Conservation (phyloP, 257 asterid genomes). For the Lavandula angustifolia region DNA sequence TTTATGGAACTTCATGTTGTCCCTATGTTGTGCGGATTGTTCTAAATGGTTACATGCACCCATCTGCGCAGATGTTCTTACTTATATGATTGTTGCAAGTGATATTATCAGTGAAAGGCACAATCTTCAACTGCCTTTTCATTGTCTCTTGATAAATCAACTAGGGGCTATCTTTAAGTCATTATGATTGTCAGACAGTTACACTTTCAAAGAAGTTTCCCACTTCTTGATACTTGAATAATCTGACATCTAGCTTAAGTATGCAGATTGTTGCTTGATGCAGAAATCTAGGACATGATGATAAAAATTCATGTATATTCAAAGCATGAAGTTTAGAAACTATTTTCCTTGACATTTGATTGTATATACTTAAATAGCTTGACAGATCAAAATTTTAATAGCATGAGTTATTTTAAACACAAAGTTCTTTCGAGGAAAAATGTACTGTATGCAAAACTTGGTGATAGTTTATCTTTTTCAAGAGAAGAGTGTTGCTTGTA, state of each 20-base stretch:
- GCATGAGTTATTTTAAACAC: neutral
- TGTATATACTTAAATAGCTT: neutral
- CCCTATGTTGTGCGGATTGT: neutral
- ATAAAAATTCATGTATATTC: neutral
- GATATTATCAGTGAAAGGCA: neutral
- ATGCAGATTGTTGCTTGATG: neutral
- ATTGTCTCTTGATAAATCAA: neutral
- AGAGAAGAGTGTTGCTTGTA: neutral
- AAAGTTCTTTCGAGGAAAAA: neutral
- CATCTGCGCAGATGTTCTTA: neutral
- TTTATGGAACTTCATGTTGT: conserved; percentile 10
- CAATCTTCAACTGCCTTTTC: neutral
- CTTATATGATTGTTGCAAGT: neutral
- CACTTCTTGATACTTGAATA: conserved; percentile 4
- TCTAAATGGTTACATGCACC: neutral
- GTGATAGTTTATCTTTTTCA: neutral
- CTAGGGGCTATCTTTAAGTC: conserved; percentile 1
- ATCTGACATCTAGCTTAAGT: neutral
- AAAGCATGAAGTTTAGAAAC: neutral
- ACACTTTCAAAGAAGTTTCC: neutral
- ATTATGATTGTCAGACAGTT: neutral
- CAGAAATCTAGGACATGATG: neutral
- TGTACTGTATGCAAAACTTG: neutral
- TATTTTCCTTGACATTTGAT: neutral
- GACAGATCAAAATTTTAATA: neutral